Conservation (phyloP, 1,284 basidiomycete genomes). For the Xerocomus alliaceus region DNA sequence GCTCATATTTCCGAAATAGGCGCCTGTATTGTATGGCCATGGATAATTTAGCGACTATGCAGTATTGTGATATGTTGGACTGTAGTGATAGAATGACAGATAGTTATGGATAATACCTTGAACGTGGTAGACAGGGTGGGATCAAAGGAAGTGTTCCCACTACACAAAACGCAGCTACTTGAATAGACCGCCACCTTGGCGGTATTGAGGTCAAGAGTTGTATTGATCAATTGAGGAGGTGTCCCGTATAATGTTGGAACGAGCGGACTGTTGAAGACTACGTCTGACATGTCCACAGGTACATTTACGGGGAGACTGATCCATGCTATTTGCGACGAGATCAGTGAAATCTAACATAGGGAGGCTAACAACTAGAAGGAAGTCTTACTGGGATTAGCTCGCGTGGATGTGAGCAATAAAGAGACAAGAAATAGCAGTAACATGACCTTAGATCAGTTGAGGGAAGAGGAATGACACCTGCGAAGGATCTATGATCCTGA, state of each 20-base stretch:
- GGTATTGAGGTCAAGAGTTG: slow-evolving; percentile 27
- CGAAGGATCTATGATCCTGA: background rate
- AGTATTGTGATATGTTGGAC: background rate
- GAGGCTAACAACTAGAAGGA: background rate
- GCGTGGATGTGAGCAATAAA: background rate
- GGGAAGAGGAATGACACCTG: background rate
- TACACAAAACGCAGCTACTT: slow-evolving; percentile 29
- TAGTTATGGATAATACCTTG: slow-evolving; percentile 16
- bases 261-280: slow-evolving; percentile 23
- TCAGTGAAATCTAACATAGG: background rate
- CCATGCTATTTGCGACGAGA: slow-evolving; percentile 16
- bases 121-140: slow-evolving; percentile 25
- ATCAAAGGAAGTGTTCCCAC: slow-evolving; percentile 27
- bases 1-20: slow-evolving; percentile 19
- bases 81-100: background rate
- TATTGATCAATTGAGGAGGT: slow-evolving; percentile 29
- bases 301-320: slow-evolving; percentile 21
- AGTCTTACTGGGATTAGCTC: slow-evolving; percentile 10
- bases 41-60: slow-evolving; percentile 12
- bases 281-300: slow-evolving; percentile 16
- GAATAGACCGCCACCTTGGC: slow-evolving; percentile 26
- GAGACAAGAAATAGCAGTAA: background rate
- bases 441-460: background rate
- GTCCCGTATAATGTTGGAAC: slow-evolving; percentile 30
- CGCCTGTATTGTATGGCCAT: slow-evolving; percentile 16